Base-by-base conservation (phyloP, 495 filamentous ascomycete species). In the Chaetomium tenue region DNA sequence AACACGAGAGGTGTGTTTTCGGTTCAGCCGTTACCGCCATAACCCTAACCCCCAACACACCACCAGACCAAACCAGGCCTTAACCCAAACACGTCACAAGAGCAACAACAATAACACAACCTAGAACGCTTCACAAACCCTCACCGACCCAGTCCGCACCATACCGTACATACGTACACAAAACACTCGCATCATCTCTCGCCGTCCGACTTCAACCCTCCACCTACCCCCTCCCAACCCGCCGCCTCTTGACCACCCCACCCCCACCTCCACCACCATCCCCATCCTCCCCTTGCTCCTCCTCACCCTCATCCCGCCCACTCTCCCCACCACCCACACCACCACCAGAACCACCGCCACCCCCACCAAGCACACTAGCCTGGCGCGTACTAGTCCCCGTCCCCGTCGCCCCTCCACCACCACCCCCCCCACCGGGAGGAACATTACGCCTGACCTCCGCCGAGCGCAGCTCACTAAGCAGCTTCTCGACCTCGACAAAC, bases 401-500 rank as follows among this genome's bases (percentile, higher is more conserved):
- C 5, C 69, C 72, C 12, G 65, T 26, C 8, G 48, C 64, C 13
- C 53, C 48, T 16, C 55, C 57, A 6, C 60, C 64, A 22, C 8
- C 22, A 20, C 6, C 22, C 5, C 51, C 66, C 12, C 69, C 46
- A 23, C 40, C 15, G 20, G 65, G 65, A 11, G 65, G 66, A 23
- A 28, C 66, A 22, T 33, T 53, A 9, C 57, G 61, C 58, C 72
- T 65, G 5, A 69, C 68, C 66, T 78, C 74, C 15, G 75, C 74
- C 20, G 71, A 71, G 8, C 79, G 77, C 47, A 82, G 71, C 64
- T 83, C 83, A 37, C 76, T 77, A 26, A 88, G 72, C 47, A 80
- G 75, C 71, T 77, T 78, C 75, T 95, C 87, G 1, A 92, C 90
- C 72, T 89, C 88, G 64, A 85, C 82, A 68, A 87, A 91, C 91